Base-by-base conservation (phyloP, 108 stramenopile species). In the Aurantiochytrium sp. region DNA sequence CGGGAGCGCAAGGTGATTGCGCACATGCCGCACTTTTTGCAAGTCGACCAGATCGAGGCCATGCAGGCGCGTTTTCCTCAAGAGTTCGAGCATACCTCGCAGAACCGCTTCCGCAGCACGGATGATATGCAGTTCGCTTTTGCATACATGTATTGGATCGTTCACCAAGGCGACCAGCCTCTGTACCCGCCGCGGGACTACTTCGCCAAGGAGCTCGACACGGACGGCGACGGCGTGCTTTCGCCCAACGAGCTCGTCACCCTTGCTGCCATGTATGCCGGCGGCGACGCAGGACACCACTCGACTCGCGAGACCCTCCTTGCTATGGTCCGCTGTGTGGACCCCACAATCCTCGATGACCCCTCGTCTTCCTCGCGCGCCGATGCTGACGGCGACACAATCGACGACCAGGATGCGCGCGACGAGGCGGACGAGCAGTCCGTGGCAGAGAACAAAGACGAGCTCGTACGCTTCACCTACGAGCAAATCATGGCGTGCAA, bases 91-190 rank as follows among this genome's bases (percentile, higher is more conserved):
- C 6, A 36, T 30, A 93, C 92, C 12, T 87, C 89, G 5, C 5
- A 4, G 8, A 85, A 90, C 37, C 86, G 91, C 4, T 93, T 93
- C 36, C 90, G 92, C 22, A 22, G 48, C 21, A 8, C 55, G 6
- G n/a, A 90, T 24, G 92, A 93, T 73, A 85, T 92, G 87, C 92
- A 93, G 69, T 93, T 88, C 69, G 87, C 91, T 1, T 93, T 93
- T 24, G 30, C 89, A 27, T 93, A 91, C 87, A 89, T 90, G 69
- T 90, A 90, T 85, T 93, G 88, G 68, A 31, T 93, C 30, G 90
- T 89, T 24, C 85, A 90, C 30, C 12, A 65, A 4, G 52, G 27
- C 37, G 89, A 89, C 19, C 19, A 22, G 8, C 36, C n/a, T 8
- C 54, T 10, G 19, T 21, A 19, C 2, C 45, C 85, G 10, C 37